These are phyloP conservation scores for Lotus japonicus DNA, from an alignment of 306 rosid species.

Conservation along the genomic window DNA sequence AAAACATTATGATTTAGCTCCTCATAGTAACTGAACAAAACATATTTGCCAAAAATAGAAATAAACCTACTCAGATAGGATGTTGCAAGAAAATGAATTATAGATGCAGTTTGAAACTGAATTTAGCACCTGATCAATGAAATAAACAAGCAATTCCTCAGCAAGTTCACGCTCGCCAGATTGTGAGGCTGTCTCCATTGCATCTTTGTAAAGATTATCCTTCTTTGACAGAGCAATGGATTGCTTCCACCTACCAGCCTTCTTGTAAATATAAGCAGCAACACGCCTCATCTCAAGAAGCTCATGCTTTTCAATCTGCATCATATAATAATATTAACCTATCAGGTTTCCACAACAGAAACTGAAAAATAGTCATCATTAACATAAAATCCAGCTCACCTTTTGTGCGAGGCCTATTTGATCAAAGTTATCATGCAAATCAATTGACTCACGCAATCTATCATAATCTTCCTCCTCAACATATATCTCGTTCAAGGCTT, in stretches of 20 bases:
- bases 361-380: conserved; percentile 1
- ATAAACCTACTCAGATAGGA: conserved; percentile 6
- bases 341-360: conserved; percentile 25
- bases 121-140: conserved; percentile 79
- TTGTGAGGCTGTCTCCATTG: conserved; percentile 99
- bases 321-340: conserved; percentile 17
- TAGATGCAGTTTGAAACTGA: neutral
- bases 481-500: conserved; percentile 93
- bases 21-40: neutral
- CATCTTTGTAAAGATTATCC: conserved; percentile 98
- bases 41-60: neutral
- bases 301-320: conserved; percentile 95
- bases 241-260: conserved; percentile 99
- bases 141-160: conserved; percentile 93
- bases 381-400: conserved; percentile 40
- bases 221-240: conserved; percentile 99
- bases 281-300: conserved; percentile 99
- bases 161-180: conserved; percentile 99
- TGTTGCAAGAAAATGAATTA: conserved; percentile 10
- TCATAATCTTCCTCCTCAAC: conserved; percentile 99
- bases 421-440: conserved; percentile 94
- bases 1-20: neutral
- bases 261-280: conserved; percentile 97
- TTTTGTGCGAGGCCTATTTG: conserved; percentile 98
- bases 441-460: conserved; percentile 96